phyloP scores from a whole-genome alignment of 495 filamentous ascomycete genomes.

The Terfezia claveryi region DNA sequence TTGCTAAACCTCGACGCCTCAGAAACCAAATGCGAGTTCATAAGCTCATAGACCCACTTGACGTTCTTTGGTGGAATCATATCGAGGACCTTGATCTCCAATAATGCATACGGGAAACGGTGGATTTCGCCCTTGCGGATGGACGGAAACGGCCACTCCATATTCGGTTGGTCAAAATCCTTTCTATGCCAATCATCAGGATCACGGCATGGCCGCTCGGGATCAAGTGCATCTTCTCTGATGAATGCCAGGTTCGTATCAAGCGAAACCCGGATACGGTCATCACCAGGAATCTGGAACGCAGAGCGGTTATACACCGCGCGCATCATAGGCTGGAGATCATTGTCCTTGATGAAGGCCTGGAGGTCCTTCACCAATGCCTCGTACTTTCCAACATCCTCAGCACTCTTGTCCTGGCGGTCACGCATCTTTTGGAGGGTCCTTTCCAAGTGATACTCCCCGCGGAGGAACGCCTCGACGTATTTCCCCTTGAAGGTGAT shows the following conservation, averaged over 20 bases:
- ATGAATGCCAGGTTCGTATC: constrained; percentile 86
- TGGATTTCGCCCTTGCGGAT: constrained; percentile 79
- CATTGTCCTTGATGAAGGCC: constrained; percentile 49
- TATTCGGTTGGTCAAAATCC: constrained; percentile 63
- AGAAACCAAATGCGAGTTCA: constrained; percentile 78
- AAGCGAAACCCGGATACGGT: constrained; percentile 73
- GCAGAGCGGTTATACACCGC: constrained; percentile 89
- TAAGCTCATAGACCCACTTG: constrained; percentile 68
- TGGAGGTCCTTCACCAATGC: constrained; percentile 57
- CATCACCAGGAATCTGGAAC: constrained; percentile 87
- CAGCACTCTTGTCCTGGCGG: constrained; percentile 33
- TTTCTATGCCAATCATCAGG: constrained; percentile 71
- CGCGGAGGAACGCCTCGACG: constrained; percentile 65
- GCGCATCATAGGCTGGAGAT: constrained; percentile 64
- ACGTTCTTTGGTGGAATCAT: constrained; percentile 29
- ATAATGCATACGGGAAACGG: constrained; percentile 72
- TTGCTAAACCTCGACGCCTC: constrained; percentile 81
- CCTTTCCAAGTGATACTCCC: constrained; percentile 83
- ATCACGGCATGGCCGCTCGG: constrained; percentile 65
- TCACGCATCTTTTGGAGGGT: constrained; percentile 58
- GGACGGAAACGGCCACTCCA: constrained; percentile 65
- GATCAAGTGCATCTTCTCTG: constrained; percentile 71
- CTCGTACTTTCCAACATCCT: constrained; percentile 46
- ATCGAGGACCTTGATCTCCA: constrained; percentile 64
- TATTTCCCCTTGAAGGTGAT: constrained; percentile 87